Evolutionary conservation across 1,284 basidiomycete species (phyloP).

Genomic region (Omphalotus olearius): DNA sequence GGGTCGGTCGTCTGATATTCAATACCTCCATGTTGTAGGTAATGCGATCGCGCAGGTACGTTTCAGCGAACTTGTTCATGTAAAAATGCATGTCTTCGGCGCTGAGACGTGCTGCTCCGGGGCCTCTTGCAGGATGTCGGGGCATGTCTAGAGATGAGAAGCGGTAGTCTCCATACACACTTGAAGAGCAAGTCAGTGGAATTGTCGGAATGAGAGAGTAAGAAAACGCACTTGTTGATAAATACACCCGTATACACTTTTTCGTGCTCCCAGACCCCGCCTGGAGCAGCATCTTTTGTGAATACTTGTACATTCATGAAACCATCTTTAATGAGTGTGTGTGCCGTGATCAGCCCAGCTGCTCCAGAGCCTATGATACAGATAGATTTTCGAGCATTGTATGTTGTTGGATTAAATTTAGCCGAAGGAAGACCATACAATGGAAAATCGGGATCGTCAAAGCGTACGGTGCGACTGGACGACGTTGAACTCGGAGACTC

Average conservation of each 20-base stretch:
- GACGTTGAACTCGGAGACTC: not conserved
- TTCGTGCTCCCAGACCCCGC: conserved; percentile 20
- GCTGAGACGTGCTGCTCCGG: conserved; percentile 37
- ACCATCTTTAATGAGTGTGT: conserved; percentile 23
- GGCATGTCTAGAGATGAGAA: conserved; percentile 54
- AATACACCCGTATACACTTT: conserved; percentile 46
- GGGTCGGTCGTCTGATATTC: conserved; percentile 31
- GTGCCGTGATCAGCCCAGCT: conserved; percentile 24
- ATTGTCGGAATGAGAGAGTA: not conserved
- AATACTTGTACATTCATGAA: conserved; percentile 23
- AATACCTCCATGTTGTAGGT: conserved; percentile 42
- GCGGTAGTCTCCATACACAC: conserved; percentile 55
- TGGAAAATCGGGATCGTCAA: conserved; percentile 5
- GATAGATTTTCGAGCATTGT: conserved; percentile 8
- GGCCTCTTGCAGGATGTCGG: conserved; percentile 22
- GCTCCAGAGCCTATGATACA: conserved; percentile 23
- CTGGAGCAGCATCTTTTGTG: conserved; percentile 21
- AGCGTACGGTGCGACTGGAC: not conserved
- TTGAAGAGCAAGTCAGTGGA: conserved; percentile 20
- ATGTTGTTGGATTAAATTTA: not conserved
- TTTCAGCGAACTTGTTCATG: conserved; percentile 44
- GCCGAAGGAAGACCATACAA: conserved; percentile 5
- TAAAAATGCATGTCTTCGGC: conserved; percentile 50
- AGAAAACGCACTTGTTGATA: conserved; percentile 47
- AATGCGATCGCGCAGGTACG: conserved; percentile 41